Percentiles rank a stretch among this genome's conserved stretches.
phyloP scores from a whole-genome alignment of 2,329 filamentous ascomycete genomes.

The Alternaria dauci region DNA sequence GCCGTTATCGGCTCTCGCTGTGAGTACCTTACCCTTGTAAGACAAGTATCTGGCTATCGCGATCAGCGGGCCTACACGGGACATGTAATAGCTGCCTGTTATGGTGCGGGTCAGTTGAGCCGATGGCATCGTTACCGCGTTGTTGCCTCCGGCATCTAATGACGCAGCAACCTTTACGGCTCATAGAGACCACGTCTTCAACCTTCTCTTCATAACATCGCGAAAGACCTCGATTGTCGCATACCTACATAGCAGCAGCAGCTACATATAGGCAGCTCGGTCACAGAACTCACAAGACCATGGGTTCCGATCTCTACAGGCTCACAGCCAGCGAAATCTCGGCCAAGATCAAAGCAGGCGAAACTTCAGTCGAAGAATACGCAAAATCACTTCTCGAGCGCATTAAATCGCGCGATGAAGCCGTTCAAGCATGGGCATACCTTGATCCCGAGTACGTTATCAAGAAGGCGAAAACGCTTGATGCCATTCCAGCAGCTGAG shows the following conservation, averaged over 20 bases:
- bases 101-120: slow-evolving; percentile 1
- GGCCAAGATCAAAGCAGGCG: slow-evolving; percentile 32
- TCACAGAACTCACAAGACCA: background rate
- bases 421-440: slow-evolving; percentile 44
- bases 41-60: slow-evolving; percentile 5
- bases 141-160: background rate
- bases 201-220: background rate
- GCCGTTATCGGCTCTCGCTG: slow-evolving; percentile 10
- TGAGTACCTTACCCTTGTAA: slow-evolving; percentile 4
- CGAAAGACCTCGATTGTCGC: background rate
- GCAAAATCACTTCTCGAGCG: slow-evolving; percentile 40
- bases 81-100: slow-evolving; percentile 1
- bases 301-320: slow-evolving; percentile 23
- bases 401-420: slow-evolving; percentile 35
- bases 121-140: slow-evolving; percentile 1
- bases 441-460: slow-evolving; percentile 54
- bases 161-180: background rate
- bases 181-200: background rate
- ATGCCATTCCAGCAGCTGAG: slow-evolving; percentile 57
- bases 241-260: too few relatives aligned
- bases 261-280: background rate
- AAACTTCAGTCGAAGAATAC: slow-evolving; percentile 40
- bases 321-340: slow-evolving; percentile 37
- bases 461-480: slow-evolving; percentile 60
- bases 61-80: slow-evolving; percentile 1